These are phyloP conservation scores for Fonsecaea multimorphosa DNA, from an alignment of 2,329 filamentous ascomycete genomes.

Conservation along the genomic window DNA sequence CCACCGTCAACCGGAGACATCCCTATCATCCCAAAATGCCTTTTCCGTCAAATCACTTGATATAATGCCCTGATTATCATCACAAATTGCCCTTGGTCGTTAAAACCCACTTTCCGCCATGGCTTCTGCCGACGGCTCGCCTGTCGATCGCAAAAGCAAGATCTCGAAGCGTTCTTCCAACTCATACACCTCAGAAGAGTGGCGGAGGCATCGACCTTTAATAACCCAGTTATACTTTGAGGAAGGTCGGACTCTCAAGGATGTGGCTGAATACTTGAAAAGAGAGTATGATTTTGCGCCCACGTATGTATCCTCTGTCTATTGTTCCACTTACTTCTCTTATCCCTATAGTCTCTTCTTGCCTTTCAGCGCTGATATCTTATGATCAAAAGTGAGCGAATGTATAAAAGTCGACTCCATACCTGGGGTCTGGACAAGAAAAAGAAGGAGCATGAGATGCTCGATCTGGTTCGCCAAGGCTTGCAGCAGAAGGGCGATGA, in stretches of 20 bases:
- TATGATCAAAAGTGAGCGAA: conserved; percentile 36
- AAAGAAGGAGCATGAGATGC: conserved; percentile 42
- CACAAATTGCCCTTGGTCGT: neutral
- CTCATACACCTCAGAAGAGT: conserved; percentile 40
- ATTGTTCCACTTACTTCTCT: neutral
- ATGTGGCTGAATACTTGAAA: conserved; percentile 39
- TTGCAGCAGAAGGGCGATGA: conserved; percentile 37
- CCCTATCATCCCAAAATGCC: conserved; percentile 20
- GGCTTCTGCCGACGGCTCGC: conserved; percentile 27
- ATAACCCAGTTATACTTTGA: conserved; percentile 40
- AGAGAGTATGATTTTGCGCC: conserved; percentile 39
- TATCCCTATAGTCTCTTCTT: neutral
- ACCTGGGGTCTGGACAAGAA: conserved; percentile 40
- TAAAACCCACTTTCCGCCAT: conserved; percentile 20
- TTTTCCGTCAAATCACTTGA: neutral
- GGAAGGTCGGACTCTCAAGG: conserved; percentile 39
- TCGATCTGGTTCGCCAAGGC: conserved; percentile 40
- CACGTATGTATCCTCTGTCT: conserved; percentile 34
- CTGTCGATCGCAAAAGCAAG: conserved; percentile 32
- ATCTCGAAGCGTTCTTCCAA: conserved; percentile 38
- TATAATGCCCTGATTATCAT: conserved; percentile 16
- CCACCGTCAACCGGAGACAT: conserved; percentile 12
- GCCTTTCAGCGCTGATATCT: conserved; percentile 4
- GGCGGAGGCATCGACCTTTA: conserved; percentile 37
- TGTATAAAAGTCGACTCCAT: conserved; percentile 41